Conservation (phyloP, 2,329 filamentous ascomycete genomes). For the Botrytis elliptica region DNA sequence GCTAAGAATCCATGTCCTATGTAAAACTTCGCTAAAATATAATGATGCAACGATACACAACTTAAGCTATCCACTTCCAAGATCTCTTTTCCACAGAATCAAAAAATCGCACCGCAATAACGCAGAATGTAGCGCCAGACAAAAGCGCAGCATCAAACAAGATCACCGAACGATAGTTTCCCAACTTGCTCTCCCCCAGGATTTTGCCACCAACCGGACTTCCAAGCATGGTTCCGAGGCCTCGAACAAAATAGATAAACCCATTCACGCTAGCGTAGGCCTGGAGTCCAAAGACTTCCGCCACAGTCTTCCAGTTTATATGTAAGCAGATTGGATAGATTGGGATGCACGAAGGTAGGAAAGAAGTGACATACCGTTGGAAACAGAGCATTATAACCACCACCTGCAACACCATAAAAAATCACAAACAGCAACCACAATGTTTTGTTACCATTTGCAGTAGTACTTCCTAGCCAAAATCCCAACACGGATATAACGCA, state of each 20-base stretch:
- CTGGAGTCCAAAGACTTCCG: constrained; percentile 49
- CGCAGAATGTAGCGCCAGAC: constrained; percentile 42
- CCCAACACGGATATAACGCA: constrained; percentile 42
- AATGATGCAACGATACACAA: neutral
- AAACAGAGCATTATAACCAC: constrained; percentile 48
- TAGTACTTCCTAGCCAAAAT: constrained; percentile 41
- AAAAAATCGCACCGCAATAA: constrained; percentile 45
- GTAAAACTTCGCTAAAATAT: neutral
- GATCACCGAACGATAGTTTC: constrained; percentile 43
- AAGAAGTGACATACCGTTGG: constrained; percentile 39
- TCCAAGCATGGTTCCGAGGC: constrained; percentile 46
- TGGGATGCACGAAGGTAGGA: neutral
- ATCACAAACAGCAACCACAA: constrained; percentile 46
- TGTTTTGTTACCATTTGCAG: constrained; percentile 34
- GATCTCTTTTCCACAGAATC: constrained; percentile 41
- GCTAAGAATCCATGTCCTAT: neutral
- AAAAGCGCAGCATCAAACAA: constrained; percentile 43
- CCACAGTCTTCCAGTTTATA: constrained; percentile 38
- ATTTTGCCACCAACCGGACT: constrained; percentile 47
- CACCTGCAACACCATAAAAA: constrained; percentile 45
- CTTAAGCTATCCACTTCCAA: constrained; percentile 44
- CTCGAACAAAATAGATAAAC: constrained; percentile 47
- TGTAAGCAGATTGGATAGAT: constrained; percentile 4
- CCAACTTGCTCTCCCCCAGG: constrained; percentile 39
- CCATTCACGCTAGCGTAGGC: constrained; percentile 50